Evolutionary conservation across 768 basidiomycete genomes (phyloP), one percentile per base, ranked within the genome.

Genomic region (Rhodotorula babjevae): DNA sequence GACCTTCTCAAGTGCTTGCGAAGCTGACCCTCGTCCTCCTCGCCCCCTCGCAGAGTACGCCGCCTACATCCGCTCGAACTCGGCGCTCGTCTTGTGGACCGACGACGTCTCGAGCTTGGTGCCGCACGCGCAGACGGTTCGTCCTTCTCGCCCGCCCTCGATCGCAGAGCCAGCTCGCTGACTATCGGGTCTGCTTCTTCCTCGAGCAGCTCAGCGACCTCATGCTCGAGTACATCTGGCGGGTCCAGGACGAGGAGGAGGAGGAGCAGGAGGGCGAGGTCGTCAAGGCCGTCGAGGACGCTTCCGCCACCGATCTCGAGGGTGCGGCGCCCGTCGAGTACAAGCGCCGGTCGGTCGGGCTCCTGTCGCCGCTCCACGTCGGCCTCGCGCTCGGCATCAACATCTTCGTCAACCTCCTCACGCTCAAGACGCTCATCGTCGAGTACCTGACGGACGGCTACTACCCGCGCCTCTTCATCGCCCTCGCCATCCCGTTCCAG

Each of bases 141-240:
- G 3, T n/a, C 15, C 15, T 21, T 18, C 36, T 27, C 25, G 14
- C 12, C 8, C 6, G 14, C 12, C 15, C 42, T 25, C 21, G 21
- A 2, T 0, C 31, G 2, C 15, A 4, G 36, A 36, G 36, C 5
- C 36, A 4, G 9, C 4, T 23, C 16, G 8, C 33, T 31, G 19
- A 21, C 40, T 2, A 8, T n/a, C 29, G 12, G n/a, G 16, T 12
- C 56, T 33, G 5, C 55, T 2, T 27, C 33, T 9, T 1, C n/a
- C 36, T 36, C 47, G 23, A 9, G 29, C 52, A 71, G 69, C 55
- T 67, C 31, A 40, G 44, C 18, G 62, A 63, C 49, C 27, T 67
- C 23, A 72, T 72, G 71, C 65, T 72, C 57, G 61, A 67, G 23
- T 67, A 67, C 65, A 67, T 67, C 57, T 72, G 71, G 71, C 56